Percentiles rank a stretch among this genome's conserved stretches.
Evolutionary conservation across 352 stramenopile genomes (phyloP).

Genomic region (Aphanomyces stellatus): DNA sequence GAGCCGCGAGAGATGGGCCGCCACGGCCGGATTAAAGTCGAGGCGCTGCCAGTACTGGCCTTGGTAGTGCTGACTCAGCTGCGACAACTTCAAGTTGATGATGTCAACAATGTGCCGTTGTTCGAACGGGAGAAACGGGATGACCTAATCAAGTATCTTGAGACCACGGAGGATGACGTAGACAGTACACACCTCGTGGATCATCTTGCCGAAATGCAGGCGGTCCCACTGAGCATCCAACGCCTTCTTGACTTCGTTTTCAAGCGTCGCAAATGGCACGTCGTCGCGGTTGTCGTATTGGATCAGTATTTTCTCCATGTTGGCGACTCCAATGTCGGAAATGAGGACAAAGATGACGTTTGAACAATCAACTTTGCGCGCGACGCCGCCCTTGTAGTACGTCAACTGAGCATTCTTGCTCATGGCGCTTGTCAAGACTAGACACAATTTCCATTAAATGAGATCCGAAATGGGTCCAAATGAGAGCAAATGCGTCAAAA

Average conservation of each 20-base stretch:
- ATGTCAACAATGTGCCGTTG: constrained; percentile 70
- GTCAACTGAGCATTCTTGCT: constrained; percentile 58
- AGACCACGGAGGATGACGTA: background rate
- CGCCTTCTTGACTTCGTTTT: constrained; percentile 68
- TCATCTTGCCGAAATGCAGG: constrained; percentile 86
- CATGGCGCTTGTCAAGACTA: constrained; percentile 70
- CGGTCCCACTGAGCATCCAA: constrained; percentile 81
- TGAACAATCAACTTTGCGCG: constrained; percentile 56
- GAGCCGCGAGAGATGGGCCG: constrained; percentile 58
- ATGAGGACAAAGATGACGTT: constrained; percentile 85
- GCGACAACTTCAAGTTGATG: constrained; percentile 66
- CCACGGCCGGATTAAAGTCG: constrained; percentile 53
- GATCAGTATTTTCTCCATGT: constrained; percentile 81
- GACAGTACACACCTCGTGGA: constrained; percentile 45
- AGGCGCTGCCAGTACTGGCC: constrained; percentile 67
- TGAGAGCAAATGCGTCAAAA: too few species aligned
- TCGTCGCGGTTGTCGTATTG: constrained; percentile 64
- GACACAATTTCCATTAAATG: too few species aligned
- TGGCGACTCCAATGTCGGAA: constrained; percentile 77
- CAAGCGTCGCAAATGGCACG: constrained; percentile 44
- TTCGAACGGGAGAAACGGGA: constrained; percentile 85
- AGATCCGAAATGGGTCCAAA: too few species aligned
- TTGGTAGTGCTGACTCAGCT: constrained; percentile 67
- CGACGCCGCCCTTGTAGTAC: constrained; percentile 62
- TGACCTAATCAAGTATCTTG: constrained; percentile 33